These are phyloP conservation scores for Aspergillus sp. DNA, from an alignment of 2,329 filamentous ascomycete genomes.

Conservation along the genomic window DNA sequence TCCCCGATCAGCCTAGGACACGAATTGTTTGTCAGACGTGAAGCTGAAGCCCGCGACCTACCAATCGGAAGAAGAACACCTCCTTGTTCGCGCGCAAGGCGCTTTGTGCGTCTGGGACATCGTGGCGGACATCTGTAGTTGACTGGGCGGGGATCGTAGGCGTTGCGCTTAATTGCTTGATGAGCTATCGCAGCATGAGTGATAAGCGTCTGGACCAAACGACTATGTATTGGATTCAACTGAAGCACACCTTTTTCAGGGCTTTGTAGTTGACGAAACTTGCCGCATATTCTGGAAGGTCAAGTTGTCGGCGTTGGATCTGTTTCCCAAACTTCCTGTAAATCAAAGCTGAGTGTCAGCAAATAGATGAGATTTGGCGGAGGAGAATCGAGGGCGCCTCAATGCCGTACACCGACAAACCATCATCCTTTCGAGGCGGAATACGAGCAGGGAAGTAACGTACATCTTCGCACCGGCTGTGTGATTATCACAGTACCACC, in stretches of 20 bases:
- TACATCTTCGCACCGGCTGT: slow-evolving; percentile 14
- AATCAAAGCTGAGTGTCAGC: slow-evolving; percentile 6
- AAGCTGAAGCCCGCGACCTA: slow-evolving; percentile 40
- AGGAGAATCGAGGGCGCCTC: background rate
- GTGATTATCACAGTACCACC: slow-evolving; percentile 6
- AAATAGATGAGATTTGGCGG: background rate
- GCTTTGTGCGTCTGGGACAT: slow-evolving; percentile 67
- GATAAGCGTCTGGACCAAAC: background rate
- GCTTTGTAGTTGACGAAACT: slow-evolving; percentile 99
- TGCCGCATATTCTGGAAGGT: slow-evolving; percentile 97
- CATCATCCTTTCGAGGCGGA: background rate
- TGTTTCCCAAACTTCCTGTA: slow-evolving; percentile 99
- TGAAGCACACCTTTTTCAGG: slow-evolving; percentile 73
- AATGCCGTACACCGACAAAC: too few species aligned
- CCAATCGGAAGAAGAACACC: slow-evolving; percentile 96
- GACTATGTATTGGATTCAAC: background rate
- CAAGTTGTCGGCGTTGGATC: slow-evolving; percentile 97
- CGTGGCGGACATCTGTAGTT: slow-evolving; percentile 39
- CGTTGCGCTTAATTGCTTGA: slow-evolving; percentile 93
- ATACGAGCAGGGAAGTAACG: slow-evolving; percentile 2
- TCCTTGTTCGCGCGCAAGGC: slow-evolving; percentile 94
- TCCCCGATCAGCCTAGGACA: background rate
- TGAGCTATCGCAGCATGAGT: slow-evolving; percentile 60
- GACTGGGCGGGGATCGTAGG: slow-evolving; percentile 74
- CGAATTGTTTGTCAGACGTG: background rate